Evolutionary conservation across 2,329 filamentous ascomycete species (phyloP).

Genomic region (Paraphoma chrysanthemicola): DNA sequence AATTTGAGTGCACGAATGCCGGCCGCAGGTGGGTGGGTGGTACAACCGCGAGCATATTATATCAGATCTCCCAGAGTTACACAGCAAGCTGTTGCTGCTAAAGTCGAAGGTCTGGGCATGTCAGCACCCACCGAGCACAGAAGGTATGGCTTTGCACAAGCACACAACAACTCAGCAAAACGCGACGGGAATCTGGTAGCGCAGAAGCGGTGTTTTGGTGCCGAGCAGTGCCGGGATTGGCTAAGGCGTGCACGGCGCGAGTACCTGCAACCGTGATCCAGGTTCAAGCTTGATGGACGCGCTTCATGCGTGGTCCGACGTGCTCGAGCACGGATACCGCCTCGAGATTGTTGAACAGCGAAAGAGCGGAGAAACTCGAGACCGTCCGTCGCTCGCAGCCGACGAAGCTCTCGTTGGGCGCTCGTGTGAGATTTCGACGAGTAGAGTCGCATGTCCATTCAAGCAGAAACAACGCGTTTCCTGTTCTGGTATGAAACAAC

Average conservation of each 20-base stretch:
- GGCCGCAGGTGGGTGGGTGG: conserved; percentile 24
- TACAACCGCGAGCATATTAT: conserved; percentile 20
- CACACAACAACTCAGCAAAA: background rate
- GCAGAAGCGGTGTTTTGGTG: conserved; percentile 19
- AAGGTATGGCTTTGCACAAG: background rate
- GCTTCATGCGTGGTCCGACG: conserved; percentile 17
- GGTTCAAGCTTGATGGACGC: conserved; percentile 21
- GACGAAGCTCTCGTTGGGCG: background rate
- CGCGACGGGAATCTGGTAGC: background rate
- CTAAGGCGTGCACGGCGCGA: conserved; percentile 25
- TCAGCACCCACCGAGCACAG: background rate
- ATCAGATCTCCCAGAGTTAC: background rate
- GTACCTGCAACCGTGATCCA: conserved; percentile 18
- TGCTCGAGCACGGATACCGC: background rate
- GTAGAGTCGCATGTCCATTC: background rate
- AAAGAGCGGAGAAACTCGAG: background rate
- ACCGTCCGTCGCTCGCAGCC: background rate
- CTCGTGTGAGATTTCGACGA: background rate
- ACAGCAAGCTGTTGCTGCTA: background rate
- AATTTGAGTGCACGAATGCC: conserved; percentile 12
- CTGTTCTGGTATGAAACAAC: conserved; percentile 21
- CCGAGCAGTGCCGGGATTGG: conserved; percentile 23
- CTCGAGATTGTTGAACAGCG: conserved; percentile 5
- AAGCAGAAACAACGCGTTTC: conserved; percentile 4
- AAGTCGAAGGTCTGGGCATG: background rate